phyloP scores from a whole-genome alignment of 1,284 basidiomycete genomes.

The Crucibulum parvulum region DNA sequence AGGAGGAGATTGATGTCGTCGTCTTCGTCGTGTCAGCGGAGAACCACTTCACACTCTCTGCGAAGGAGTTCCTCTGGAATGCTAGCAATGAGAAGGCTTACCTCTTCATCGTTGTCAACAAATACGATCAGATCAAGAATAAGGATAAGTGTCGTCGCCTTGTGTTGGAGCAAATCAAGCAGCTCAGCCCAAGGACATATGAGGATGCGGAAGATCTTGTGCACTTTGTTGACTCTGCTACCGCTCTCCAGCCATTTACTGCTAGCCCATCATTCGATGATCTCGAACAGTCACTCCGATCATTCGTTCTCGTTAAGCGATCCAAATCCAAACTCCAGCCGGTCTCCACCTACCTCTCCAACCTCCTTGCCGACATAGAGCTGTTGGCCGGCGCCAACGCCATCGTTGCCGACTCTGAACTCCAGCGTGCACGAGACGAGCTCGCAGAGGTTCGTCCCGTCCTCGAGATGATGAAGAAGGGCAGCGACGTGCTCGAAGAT shows the following conservation, averaged over 20 bases:
- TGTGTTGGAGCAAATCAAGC: constrained; percentile 94
- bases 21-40: constrained; percentile 99
- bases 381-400: constrained; percentile 89
- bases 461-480: constrained; percentile 85
- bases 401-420: constrained; percentile 83
- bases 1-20: constrained; percentile 98
- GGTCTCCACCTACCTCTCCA: constrained; percentile 91
- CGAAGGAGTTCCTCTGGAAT: constrained; percentile 93
- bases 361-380: constrained; percentile 90
- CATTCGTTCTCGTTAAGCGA: constrained; percentile 96
- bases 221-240: constrained; percentile 95
- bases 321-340: constrained; percentile 96
- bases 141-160: constrained; percentile 92
- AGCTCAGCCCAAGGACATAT: constrained; percentile 91
- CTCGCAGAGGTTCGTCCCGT: constrained; percentile 81
- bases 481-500: constrained; percentile 80
- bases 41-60: constrained; percentile 98
- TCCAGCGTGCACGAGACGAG: constrained; percentile 78
- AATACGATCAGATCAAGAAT: constrained; percentile 95
- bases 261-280: constrained; percentile 82
- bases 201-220: constrained; percentile 94
- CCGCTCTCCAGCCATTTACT: constrained; percentile 67
- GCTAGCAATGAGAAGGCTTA: constrained; percentile 98
- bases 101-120: constrained; percentile 99
- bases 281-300: constrained; percentile 91